Evolutionary conservation across 306 rosid genomes (phyloP), one percentile per base, ranked within the genome.

Genomic region (Spatholobus suberectus): DNA sequence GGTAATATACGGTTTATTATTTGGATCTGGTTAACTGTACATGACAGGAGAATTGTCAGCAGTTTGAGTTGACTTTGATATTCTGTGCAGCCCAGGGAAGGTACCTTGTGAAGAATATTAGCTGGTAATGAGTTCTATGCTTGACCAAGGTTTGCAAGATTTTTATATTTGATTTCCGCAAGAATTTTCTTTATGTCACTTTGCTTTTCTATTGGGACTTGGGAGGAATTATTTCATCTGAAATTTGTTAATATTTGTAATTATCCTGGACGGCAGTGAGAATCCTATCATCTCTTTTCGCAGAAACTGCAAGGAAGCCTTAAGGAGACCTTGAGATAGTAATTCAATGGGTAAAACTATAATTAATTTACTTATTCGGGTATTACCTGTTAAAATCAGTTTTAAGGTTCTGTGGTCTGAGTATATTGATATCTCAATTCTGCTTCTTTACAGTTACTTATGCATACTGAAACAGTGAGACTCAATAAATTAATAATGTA

Each of bases 1-100:
- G 87, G 81, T 75, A 67, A 52, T 35, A 55, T 63, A 81, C 59
- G 29, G 73, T 73, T 82, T 47, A 26, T 57, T 2, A 15, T 46
- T 29, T 82, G 61, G 77, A 47, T 77, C 57, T 71, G 32, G 29
- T 43, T 40, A 51, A 26, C 29, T 34, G 29, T 21, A 21, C 37
- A 13, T 20, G 6, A 24, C 18, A 61, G 55, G 41, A 76, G 44
- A 57, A 32, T 67, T 0, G 43, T 35, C 66, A 85, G 80, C 76
- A 52, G 52, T 55, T 75, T 9, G 3, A 24, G 44, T 46, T 77
- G 44, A 63, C 52, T 76, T 35, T 34, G 51, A 58, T 58, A 76
- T 34, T 67, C 12, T 52, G 38, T 75, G 71, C 54, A 0, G 14
- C 12, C 40, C 61, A 54, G 26, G 59, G 59, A 55, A 55, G 49